A percentile compares a stretch with the other conserved stretches of the same genome.
These are phyloP conservation scores for Beauveria sp. DNA, from an alignment of 2,329 filamentous ascomycete genomes.

Conservation along the genomic window DNA sequence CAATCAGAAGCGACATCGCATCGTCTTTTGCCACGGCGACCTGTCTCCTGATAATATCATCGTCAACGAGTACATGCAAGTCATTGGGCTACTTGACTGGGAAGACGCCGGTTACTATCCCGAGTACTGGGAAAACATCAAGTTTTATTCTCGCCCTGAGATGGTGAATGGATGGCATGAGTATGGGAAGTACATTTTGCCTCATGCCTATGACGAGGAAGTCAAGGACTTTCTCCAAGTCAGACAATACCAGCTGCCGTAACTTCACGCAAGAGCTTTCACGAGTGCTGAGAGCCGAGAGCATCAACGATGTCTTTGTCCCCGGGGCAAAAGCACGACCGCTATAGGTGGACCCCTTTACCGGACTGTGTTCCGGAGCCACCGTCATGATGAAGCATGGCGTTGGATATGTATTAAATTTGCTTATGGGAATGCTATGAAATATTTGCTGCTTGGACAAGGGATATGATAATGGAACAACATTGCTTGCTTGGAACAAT, in stretches of 20 bases:
- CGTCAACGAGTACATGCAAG: constrained; percentile 21
- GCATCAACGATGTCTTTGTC: neutral
- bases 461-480: neutral
- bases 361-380: neutral
- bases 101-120: constrained; percentile 39
- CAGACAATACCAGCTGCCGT: neutral
- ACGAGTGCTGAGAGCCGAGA: neutral
- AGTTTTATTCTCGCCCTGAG: constrained; percentile 15
- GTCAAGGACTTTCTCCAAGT: neutral
- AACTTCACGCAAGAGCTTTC: neutral
- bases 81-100: constrained; percentile 38
- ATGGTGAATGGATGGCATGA: constrained; percentile 7
- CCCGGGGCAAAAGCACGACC: neutral
- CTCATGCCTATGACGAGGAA: constrained; percentile 4
- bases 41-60: constrained; percentile 36
- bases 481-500: neutral
- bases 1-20: constrained; percentile 13
- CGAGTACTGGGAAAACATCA: constrained; percentile 25
- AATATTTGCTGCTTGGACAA: neutral
- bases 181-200: constrained; percentile 5
- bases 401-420: neutral
- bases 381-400: neutral
- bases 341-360: neutral
- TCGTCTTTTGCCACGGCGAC: constrained; percentile 42
- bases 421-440: neutral